Base-by-base conservation (phyloP, 805 yeast genomes). In the Candida wancherniae region DNA sequence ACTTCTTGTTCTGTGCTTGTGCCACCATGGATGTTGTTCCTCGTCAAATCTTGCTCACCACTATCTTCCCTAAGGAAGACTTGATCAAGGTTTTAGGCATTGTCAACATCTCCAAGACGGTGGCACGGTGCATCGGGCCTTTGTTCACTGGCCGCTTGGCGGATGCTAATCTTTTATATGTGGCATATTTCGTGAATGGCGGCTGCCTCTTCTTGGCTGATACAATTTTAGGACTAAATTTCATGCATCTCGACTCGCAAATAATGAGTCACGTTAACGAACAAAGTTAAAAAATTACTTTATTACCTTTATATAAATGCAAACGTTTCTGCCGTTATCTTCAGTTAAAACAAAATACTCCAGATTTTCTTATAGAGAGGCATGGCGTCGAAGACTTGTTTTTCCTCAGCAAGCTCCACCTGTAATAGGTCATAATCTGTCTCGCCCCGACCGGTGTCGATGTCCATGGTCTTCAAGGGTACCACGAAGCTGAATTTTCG, bases 1-100 rank as follows among this genome's bases (percentile, higher is more conserved):
- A 84, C 41, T 77, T 77, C 37, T 26, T 44, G 9, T 39, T 41
- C 22, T 44, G 48, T 27, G 59, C 79, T 2, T 74, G 85, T 1
- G 67, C 79, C 2, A 75, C 88, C 2, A 85, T 87, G 88, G 97
- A 87, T 52, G 95, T 86, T 17, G 92, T 86, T 3, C 95, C 96
- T 5, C 72, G 97, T 30, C 95, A 86, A 57, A 74, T 86, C 6
- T 63, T 87, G 23, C 57, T 87, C 29, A 78, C 94, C 0, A 69
- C 83, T 2, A 62, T 85, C 13, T 75, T 87, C 22, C 67, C 69
- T 10, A 69, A 71, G 9, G 55, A 64, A 8, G 92, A 84, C 28
- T 61, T 88, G 28, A 77, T 94, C 3, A 73, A 68, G 44, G 87
- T 82, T 1, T 70, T 87, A 77, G 96, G 96, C 2, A 64, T 83